These are phyloP conservation scores for Coemansia sp. DNA, from an alignment of 192 early-diverging fungal genomes.

Conservation along the genomic window DNA sequence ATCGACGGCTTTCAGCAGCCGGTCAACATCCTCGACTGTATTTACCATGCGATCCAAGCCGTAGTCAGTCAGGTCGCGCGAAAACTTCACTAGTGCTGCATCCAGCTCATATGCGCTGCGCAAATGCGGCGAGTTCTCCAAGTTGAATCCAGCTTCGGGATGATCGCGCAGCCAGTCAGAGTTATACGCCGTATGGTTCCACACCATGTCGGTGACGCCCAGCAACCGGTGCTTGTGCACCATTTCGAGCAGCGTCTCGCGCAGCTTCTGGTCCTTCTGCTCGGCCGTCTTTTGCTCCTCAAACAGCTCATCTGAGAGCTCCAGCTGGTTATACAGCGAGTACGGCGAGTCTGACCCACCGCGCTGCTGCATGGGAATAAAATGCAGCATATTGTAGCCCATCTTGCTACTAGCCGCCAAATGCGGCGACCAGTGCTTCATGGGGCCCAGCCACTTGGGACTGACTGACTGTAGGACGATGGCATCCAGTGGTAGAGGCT, in stretches of 20 bases:
- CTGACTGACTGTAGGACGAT: conserved; percentile 90
- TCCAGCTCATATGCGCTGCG: conserved; percentile 92
- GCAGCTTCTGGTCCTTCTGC: conserved; percentile 64
- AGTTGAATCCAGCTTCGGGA: conserved; percentile 96
- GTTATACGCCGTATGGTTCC: conserved; percentile 97
- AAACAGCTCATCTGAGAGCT: conserved; percentile 89
- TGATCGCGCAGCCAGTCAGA: conserved; percentile 94
- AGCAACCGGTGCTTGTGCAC: conserved; percentile 72
- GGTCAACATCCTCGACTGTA: conserved; percentile 67
- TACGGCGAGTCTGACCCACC: conserved; percentile 97
- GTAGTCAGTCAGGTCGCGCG: conserved; percentile 59
- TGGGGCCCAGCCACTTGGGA: conserved; percentile 93
- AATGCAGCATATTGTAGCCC: conserved; percentile 99
- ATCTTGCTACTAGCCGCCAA: conserved; percentile 70
- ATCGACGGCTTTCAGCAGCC: conserved; percentile 63
- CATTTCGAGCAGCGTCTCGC: conserved; percentile 62
- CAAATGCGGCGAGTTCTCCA: conserved; percentile 92
- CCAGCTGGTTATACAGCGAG: conserved; percentile 92
- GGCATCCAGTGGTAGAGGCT: conserved; percentile 81
- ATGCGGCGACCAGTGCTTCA: conserved; percentile 76
- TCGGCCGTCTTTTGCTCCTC: conserved; percentile 54
- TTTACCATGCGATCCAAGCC: conserved; percentile 61
- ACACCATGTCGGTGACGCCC: conserved; percentile 91
- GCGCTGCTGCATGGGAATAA: conserved; percentile 90
- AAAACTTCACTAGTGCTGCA: conserved; percentile 77